A percentile compares a stretch with the other conserved stretches of the same genome.
Conservation (phyloP, 805 yeast species). For the Ogataea parapolymorpha region DNA sequence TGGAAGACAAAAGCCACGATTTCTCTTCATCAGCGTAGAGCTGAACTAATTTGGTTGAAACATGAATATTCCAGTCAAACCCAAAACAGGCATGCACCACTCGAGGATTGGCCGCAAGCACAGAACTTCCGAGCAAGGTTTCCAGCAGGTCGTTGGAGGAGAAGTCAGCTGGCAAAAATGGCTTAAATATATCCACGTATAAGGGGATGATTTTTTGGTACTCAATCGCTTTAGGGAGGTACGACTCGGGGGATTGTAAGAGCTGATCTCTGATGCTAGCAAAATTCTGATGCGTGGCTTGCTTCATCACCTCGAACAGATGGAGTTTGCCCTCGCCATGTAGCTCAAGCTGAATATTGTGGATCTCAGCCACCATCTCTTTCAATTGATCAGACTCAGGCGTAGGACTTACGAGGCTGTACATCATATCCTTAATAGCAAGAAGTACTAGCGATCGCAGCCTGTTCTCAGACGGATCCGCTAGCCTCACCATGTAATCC, state of each 20-base stretch:
- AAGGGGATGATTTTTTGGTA: not conserved
- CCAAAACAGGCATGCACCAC: conserved; percentile 2
- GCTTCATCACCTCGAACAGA: conserved; percentile 1
- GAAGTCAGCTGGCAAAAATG: conserved; percentile 1
- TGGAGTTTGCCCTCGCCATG: conserved; percentile 2
- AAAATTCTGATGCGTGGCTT: conserved; percentile 1
- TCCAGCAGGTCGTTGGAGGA: not conserved
- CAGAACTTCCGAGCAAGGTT: conserved; percentile 1
- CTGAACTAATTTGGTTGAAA: not conserved
- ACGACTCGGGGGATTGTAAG: not conserved
- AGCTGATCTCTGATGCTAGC: not conserved
- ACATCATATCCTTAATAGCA: conserved; percentile 10
- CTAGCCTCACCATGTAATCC: conserved; percentile 9
- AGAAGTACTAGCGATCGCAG: conserved; percentile 10
- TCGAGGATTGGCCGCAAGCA: conserved; percentile 2
- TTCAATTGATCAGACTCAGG: not conserved
- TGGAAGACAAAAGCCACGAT: not conserved
- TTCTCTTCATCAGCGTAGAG: not conserved
- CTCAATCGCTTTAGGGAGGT: not conserved
- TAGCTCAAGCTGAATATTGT: not conserved
- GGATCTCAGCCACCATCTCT: conserved; percentile 4
- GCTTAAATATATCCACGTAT: conserved; percentile 1
- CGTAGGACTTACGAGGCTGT: not conserved
- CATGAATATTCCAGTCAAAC: not conserved
- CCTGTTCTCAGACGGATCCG: conserved; percentile 10